Evolutionary conservation across 192 early-diverging fungal genomes (phyloP).

Genomic region (Rhizoclosmatium sp.): DNA sequence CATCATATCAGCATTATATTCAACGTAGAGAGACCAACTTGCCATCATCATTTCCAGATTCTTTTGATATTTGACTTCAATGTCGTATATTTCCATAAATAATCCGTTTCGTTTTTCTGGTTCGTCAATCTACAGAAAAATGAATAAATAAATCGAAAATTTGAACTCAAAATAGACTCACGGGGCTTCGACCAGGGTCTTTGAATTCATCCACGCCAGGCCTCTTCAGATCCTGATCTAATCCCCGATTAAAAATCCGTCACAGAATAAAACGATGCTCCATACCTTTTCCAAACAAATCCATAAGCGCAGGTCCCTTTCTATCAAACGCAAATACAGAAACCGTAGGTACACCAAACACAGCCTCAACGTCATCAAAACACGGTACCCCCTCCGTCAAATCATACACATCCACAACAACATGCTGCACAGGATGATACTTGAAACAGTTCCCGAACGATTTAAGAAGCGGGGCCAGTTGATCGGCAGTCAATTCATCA

Average conservation of each 20-base stretch:
- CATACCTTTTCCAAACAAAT: neutral
- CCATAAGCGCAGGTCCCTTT: neutral
- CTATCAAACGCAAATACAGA: neutral
- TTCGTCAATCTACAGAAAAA: neutral
- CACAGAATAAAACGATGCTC: no score
- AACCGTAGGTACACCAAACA: neutral
- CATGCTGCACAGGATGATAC: neutral
- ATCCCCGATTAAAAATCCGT: neutral
- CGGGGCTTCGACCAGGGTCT: neutral
- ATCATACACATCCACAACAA: conserved; percentile 7
- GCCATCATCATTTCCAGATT: conserved; percentile 13
- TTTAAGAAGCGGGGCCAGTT: neutral
- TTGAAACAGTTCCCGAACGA: neutral
- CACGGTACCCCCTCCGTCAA: neutral
- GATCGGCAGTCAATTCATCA: neutral
- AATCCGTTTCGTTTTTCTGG: neutral
- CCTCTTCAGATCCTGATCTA: neutral
- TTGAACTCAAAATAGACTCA: neutral
- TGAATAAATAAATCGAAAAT: neutral
- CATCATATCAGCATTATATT: neutral
- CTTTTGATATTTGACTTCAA: neutral
- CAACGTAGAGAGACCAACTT: neutral
- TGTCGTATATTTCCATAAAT: neutral
- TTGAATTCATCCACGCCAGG: neutral
- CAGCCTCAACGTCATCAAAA: neutral